A percentile compares a stretch with the other conserved stretches of the same genome.
phyloP scores from a whole-genome alignment of 2,329 filamentous ascomycete species.

The Orbilia oligospora region DNA sequence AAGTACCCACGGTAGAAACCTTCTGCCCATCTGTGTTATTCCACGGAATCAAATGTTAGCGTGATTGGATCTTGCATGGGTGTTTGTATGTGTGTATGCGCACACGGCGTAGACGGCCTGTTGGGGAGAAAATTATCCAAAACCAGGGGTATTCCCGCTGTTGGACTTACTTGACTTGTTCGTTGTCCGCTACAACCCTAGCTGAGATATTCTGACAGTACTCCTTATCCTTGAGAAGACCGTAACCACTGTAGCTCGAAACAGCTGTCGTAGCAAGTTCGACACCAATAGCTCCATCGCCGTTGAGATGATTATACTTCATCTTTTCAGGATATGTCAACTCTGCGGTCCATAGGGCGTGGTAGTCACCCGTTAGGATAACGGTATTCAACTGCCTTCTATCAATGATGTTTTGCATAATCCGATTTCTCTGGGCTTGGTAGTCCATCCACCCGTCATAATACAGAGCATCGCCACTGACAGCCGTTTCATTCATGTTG shows the following conservation, averaged over 20 bases:
- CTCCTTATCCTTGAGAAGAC: conserved; percentile 39
- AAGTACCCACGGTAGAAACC: conserved; percentile 62
- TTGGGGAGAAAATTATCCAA: conserved; percentile 42
- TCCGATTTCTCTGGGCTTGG: conserved; percentile 59
- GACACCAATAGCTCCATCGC: conserved; percentile 61
- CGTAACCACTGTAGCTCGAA: conserved; percentile 61
- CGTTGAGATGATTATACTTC: conserved; percentile 60
- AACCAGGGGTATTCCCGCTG: conserved; percentile 22
- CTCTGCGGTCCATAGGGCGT: conserved; percentile 62
- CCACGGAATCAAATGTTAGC: conserved; percentile 39
- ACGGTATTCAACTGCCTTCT: conserved; percentile 60
- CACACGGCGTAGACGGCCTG: conserved; percentile 33
- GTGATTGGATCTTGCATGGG: conserved; percentile 32
- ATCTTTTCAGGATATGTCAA: conserved; percentile 59
- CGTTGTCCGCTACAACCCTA: conserved; percentile 54
- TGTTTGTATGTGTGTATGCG: conserved; percentile 8
- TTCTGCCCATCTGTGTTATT: conserved; percentile 61
- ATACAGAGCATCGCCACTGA: conserved; percentile 59
- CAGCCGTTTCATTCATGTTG: conserved; percentile 66
- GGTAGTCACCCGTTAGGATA: conserved; percentile 62
- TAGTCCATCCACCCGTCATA: conserved; percentile 63
- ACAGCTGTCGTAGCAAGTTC: conserved; percentile 62
- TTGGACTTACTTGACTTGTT: conserved; percentile 59
- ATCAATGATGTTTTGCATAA: conserved; percentile 62
- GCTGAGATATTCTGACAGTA: conserved; percentile 51